Base-by-base conservation (phyloP, 2,329 filamentous ascomycete genomes). In the Arthrocladium fulminans region DNA sequence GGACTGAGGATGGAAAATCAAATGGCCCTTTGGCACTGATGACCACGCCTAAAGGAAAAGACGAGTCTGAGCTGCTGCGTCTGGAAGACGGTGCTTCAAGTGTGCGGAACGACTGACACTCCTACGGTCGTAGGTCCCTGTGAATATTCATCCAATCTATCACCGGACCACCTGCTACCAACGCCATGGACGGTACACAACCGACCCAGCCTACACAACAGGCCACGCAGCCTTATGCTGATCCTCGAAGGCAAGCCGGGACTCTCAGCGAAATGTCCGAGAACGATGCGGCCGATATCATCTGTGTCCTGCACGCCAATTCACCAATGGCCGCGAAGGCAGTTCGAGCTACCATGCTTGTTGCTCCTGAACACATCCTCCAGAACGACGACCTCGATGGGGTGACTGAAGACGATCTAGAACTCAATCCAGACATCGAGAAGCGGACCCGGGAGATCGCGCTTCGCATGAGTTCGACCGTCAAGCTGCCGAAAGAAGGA, bases 301-400 rank as follows among this genome's bases (percentile, higher is more conserved):
- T 95, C 55, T 94, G 88, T 67, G 81, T 96, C 49, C 76, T 97
- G 23, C 82, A 94, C 57, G 89, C 90, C 9, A 80, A 79, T 55
- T 86, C 88, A 2, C 73, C 79, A 32, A 76, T 78, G 19, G 87
- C 90, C 17, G 81, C 83, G 54, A 72, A 73, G 54, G 85, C 89
- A 57, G 80, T 90, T n/a, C 67, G 72, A 35, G 66, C 72, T 2
- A 79, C 79, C 17, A 73, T 76, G 9, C 55, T 67, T 8, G 54
- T 60, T 6, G 65, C 67, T n/a, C 76, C 76, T 3, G 73, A 82
- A 49, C 77, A 83, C 62, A 80, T 84, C 17, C 69, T 86, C 8
- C 74, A 77, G 49, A 70, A 71, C 48, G 64, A 67, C 35, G 61
- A 63, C 34, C 57, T 72, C 17, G 45, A 69, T 63, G 52, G 61